A percentile compares a stretch with the other conserved stretches of the same genome.
Evolutionary conservation across 306 rosid species (phyloP).

Genomic region (Inga oerstediana): DNA sequence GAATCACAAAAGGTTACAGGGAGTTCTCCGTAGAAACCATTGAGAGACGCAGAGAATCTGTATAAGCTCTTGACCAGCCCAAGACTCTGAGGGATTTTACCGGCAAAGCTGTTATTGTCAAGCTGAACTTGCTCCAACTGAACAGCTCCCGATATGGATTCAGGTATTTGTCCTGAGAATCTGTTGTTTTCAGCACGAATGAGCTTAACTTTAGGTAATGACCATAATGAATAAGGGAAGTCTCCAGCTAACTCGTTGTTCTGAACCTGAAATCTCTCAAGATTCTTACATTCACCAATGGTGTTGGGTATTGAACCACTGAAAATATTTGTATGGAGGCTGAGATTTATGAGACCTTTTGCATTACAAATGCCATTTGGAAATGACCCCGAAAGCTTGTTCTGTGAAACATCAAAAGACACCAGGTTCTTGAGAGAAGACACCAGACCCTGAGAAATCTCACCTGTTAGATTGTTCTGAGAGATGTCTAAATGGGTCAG

Average conservation of each 20-base stretch:
- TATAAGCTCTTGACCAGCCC: conserved; percentile 80
- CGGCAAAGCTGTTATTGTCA: conserved; percentile 73
- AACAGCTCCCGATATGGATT: conserved; percentile 73
- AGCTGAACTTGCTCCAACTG: conserved; percentile 94
- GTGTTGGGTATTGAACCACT: conserved; percentile 65
- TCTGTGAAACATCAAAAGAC: conserved; percentile 86
- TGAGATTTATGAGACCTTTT: conserved; percentile 55
- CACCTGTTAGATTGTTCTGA: conserved; percentile 80
- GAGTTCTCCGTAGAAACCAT: conserved; percentile 72
- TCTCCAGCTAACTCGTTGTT: conserved; percentile 82
- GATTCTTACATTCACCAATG: conserved; percentile 65
- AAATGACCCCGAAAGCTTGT: conserved; percentile 74
- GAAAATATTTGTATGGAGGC: conserved; percentile 75
- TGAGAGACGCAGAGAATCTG: conserved; percentile 91
- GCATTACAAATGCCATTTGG: conserved; percentile 74
- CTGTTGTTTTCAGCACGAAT: conserved; percentile 88
- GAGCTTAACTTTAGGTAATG: conserved; percentile 81
- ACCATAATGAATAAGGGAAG: conserved; percentile 73
- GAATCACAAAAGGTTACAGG: conserved; percentile 91
- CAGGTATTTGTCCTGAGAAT: conserved; percentile 84
- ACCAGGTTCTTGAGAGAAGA: conserved; percentile 78
- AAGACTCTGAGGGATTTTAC: conserved; percentile 77
- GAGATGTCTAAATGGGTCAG: conserved; percentile 79
- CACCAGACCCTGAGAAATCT: conserved; percentile 52
- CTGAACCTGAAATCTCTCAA: conserved; percentile 94